Conservation (phyloP, 2,329 filamentous ascomycete species). For the Akanthomyces muscarius region DNA sequence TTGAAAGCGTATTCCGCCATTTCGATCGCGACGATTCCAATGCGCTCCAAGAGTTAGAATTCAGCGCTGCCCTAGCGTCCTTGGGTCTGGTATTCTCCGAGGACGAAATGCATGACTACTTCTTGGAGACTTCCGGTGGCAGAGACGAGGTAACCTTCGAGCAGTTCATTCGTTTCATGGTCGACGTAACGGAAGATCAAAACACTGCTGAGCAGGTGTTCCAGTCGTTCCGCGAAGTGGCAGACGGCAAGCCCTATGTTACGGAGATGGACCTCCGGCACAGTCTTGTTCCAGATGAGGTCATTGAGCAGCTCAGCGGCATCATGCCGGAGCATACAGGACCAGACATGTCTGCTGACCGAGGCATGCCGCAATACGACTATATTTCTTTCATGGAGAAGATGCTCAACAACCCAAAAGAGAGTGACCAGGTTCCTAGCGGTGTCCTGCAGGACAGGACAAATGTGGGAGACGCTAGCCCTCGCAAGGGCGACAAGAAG, state of each 20-base stretch:
- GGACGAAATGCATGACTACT: slow-evolving; percentile 96
- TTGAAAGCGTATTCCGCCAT: slow-evolving; percentile 96
- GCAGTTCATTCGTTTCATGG: slow-evolving; percentile 99
- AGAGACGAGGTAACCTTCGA: slow-evolving; percentile 86
- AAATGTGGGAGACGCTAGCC: slow-evolving; percentile 30
- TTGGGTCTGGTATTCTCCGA: slow-evolving; percentile 94
- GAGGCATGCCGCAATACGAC: slow-evolving; percentile 83
- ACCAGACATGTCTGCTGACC: slow-evolving; percentile 80
- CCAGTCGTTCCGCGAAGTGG: slow-evolving; percentile 95
- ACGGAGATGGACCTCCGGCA: slow-evolving; percentile 96
- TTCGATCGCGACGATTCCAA: slow-evolving; percentile 94
- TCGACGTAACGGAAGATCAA: slow-evolving; percentile 96
- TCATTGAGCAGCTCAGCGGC: slow-evolving; percentile 86
- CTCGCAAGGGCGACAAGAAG: slow-evolving; percentile 30
- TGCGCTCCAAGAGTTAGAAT: slow-evolving; percentile 86
- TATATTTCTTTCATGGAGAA: slow-evolving; percentile 98
- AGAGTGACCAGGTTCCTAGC: slow-evolving; percentile 26
- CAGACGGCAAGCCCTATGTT: slow-evolving; percentile 97
- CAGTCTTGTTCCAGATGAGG: slow-evolving; percentile 90
- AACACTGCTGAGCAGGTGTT: slow-evolving; percentile 98
- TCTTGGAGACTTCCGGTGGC: slow-evolving; percentile 77
- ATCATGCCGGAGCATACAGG: slow-evolving; percentile 83
- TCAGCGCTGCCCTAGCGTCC: slow-evolving; percentile 91
- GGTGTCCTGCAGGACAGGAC: slow-evolving; percentile 34
- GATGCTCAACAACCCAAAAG: slow-evolving; percentile 52